phyloP scores from a whole-genome alignment of 345 rosid genomes.

The Sonneratia caseolaris region DNA sequence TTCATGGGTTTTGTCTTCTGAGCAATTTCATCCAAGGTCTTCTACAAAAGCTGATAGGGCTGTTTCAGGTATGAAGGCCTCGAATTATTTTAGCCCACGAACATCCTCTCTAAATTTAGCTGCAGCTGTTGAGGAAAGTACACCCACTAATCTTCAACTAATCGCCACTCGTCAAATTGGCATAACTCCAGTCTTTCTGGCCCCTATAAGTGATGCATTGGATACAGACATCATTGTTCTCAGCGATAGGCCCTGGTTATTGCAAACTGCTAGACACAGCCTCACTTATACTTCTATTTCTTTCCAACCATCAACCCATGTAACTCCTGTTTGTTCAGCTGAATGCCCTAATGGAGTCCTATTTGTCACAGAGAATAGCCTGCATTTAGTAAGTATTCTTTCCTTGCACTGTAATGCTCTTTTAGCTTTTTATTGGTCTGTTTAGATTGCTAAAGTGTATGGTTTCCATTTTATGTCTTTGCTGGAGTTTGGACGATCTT shows the following conservation, averaged over 20 bases:
- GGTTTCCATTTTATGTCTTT: background rate
- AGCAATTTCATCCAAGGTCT: conserved; percentile 13
- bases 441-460: background rate
- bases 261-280: conserved; percentile 89
- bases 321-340: conserved; percentile 78
- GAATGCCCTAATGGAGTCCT: conserved; percentile 92
- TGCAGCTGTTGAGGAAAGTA: conserved; percentile 21
- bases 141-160: conserved; percentile 55
- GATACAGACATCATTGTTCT: conserved; percentile 83
- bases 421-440: conserved; percentile 1
- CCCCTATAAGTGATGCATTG: conserved; percentile 68
- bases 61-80: conserved; percentile 11
- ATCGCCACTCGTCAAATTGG: conserved; percentile 91
- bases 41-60: conserved; percentile 23
- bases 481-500: background rate
- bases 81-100: conserved; percentile 21
- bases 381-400: conserved; percentile 65
- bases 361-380: conserved; percentile 88
- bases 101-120: conserved; percentile 18
- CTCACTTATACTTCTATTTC: conserved; percentile 82
- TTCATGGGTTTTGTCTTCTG: conserved; percentile 26
- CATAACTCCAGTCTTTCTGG: conserved; percentile 89
- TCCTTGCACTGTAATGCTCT: background rate
- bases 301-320: conserved; percentile 93
- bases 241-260: conserved; percentile 94